A percentile compares a stretch with the other conserved stretches of the same genome.
These are phyloP conservation scores for Sphagnum magellanicum DNA, from an alignment of 228 moss, liverwort and hornwort genomes.

Conservation along the genomic window DNA sequence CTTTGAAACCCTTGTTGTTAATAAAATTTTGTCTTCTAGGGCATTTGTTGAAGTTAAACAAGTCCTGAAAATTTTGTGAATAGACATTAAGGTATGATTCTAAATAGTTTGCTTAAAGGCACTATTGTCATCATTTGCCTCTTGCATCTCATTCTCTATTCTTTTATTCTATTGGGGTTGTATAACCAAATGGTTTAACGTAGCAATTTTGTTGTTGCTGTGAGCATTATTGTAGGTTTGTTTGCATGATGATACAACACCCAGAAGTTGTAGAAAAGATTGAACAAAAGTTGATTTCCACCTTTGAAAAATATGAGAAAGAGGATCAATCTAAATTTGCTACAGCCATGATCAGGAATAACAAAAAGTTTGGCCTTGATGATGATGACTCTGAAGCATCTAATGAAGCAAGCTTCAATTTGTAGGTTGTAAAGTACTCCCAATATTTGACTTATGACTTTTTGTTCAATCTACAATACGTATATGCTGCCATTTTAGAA, in stretches of 20 bases:
- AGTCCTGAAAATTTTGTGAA: too few species aligned
- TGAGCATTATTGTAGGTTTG: neutral
- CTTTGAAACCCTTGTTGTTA: too few species aligned
- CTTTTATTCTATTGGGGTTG: too few species aligned
- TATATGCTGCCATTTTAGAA: conserved; percentile 18
- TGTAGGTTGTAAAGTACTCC: conserved; percentile 1
- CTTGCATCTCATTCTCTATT: too few species aligned
- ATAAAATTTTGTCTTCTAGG: too few species aligned
- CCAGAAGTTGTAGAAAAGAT: conserved; percentile 11
- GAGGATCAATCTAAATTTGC: neutral
- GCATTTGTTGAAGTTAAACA: too few species aligned
- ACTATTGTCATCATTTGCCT: too few species aligned
- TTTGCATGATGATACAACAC: neutral
- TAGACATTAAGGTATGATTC: too few species aligned
- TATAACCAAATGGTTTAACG: too few species aligned
- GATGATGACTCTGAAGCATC: neutral
- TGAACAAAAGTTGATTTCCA: neutral
- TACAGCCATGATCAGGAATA: neutral
- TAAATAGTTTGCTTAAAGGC: too few species aligned
- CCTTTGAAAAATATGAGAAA: neutral
- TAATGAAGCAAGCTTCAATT: conserved; percentile 14
- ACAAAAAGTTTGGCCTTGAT: neutral
- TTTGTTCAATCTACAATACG: conserved; percentile 16
- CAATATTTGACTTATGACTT: neutral
- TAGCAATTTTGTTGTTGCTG: too few species aligned